Conservation (phyloP, 2,329 filamentous ascomycete genomes). For the Huntiella bhutanensis region DNA sequence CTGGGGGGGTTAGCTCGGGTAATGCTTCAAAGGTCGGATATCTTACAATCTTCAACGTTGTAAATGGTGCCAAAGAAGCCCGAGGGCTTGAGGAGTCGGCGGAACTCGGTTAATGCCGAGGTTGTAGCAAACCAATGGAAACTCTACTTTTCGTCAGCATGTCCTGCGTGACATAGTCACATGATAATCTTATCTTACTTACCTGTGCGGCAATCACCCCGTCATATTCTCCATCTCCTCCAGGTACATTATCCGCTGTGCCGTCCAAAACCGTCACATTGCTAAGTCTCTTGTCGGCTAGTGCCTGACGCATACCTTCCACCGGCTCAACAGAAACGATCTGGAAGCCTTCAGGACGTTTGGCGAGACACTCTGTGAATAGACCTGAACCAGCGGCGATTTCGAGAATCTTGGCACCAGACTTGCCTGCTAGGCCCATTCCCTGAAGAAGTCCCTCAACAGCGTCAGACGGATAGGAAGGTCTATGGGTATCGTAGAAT, state of each 20-base stretch:
- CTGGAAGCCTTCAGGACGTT: constrained; percentile 37
- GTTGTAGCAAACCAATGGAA: constrained; percentile 33
- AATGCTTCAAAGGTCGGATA: neutral
- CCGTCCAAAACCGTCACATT: constrained; percentile 38
- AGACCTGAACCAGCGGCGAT: constrained; percentile 53
- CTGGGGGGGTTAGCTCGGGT: constrained; percentile 19
- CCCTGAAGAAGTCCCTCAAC: constrained; percentile 37
- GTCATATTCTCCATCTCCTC: constrained; percentile 41
- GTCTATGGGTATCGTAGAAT: constrained; percentile 48
- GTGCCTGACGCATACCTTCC: constrained; percentile 40
- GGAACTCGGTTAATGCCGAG: constrained; percentile 44
- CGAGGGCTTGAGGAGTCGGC: constrained; percentile 41
- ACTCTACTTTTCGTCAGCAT: constrained; percentile 18
- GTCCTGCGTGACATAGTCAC: neutral
- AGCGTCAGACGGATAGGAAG: constrained; percentile 42
- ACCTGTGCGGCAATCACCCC: constrained; percentile 51
- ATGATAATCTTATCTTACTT: constrained; percentile 14
- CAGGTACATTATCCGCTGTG: constrained; percentile 35
- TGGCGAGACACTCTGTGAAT: constrained; percentile 44
- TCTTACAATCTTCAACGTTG: constrained; percentile 54
- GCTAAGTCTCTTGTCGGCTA: constrained; percentile 37
- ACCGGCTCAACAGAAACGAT: constrained; percentile 48
- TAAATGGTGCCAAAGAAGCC: constrained; percentile 48
- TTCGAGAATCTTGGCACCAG: constrained; percentile 36
- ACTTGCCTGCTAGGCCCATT: constrained; percentile 29